These are phyloP conservation scores for Claviceps arundinis DNA, from an alignment of 2,329 filamentous ascomycete species.

Conservation along the genomic window DNA sequence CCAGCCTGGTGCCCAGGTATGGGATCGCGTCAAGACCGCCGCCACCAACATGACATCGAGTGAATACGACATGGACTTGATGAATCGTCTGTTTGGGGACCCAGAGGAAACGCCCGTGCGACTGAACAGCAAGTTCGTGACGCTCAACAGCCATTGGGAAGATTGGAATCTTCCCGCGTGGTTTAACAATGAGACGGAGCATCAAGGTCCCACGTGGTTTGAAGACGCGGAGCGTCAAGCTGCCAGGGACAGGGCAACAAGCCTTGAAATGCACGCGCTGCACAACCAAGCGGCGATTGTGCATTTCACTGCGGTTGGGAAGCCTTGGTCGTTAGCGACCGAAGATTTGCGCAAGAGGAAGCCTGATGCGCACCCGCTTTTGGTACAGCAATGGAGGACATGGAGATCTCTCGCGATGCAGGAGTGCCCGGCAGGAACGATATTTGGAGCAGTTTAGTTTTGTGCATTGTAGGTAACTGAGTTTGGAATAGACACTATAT, in stretches of 20 bases:
- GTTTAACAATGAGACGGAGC: slow-evolving; percentile 2
- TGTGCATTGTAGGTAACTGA: neutral
- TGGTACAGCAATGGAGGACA: slow-evolving; percentile 8
- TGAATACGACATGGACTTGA: slow-evolving; percentile 10
- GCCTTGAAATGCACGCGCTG: slow-evolving; percentile 6
- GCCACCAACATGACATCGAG: slow-evolving; percentile 3
- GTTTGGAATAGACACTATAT: neutral
- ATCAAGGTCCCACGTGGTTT: slow-evolving; percentile 8
- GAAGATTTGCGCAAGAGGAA: neutral
- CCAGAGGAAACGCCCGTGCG: neutral
- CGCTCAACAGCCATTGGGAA: slow-evolving; percentile 10
- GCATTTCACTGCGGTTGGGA: slow-evolving; percentile 8
- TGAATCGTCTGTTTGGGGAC: slow-evolving; percentile 8
- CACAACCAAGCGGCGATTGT: slow-evolving; percentile 8
- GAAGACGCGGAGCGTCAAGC: neutral
- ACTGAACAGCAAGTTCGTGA: slow-evolving; percentile 6
- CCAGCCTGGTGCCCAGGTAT: slow-evolving; percentile 4
- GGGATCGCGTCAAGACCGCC: slow-evolving; percentile 2
- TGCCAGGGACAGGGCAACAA: neutral
- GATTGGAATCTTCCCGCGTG: slow-evolving; percentile 9
- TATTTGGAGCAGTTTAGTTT: no score
- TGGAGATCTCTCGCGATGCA: slow-evolving; percentile 7
- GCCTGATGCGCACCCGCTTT: slow-evolving; percentile 5
- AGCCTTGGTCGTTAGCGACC: slow-evolving; percentile 8
- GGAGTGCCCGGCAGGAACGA: slow-evolving; percentile 3